Percentiles rank a stretch among this genome's conserved stretches.
These are phyloP conservation scores for Arxiozyma heterogenica DNA, from an alignment of 1,139 yeast species.

Conservation along the genomic window DNA sequence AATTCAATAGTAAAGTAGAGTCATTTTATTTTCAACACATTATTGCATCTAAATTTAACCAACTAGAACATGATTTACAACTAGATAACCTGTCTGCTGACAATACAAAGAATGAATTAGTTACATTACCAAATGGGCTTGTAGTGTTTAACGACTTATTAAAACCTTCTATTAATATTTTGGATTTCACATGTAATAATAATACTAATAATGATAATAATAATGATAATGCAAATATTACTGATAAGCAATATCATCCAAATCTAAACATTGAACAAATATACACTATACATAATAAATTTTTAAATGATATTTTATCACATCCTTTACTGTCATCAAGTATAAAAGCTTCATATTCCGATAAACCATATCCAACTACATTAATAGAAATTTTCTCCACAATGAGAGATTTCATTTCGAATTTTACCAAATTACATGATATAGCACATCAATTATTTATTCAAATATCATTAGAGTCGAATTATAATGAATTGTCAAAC, in stretches of 20 bases:
- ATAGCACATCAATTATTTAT: constrained; percentile 23
- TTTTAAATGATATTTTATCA: constrained; percentile 16
- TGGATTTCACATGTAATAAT: background rate
- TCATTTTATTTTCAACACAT: constrained; percentile 21
- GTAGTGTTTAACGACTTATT: constrained; percentile 11
- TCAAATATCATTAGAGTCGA: constrained; percentile 20
- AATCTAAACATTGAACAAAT: constrained; percentile 24
- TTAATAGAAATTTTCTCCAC: constrained; percentile 18
- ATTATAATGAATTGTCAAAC: constrained; percentile 12
- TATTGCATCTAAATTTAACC: constrained; percentile 31
- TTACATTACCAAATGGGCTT: constrained; percentile 10
- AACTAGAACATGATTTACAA: constrained; percentile 33
- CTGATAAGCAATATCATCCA: background rate
- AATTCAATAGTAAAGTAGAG: constrained; percentile 22
- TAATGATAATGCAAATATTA: background rate
- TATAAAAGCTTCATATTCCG: constrained; percentile 18
- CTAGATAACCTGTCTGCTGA: constrained; percentile 2
- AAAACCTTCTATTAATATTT: constrained; percentile 1
- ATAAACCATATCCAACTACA: constrained; percentile 24
- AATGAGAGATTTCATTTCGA: constrained; percentile 19
- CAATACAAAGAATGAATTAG: background rate
- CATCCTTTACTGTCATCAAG: constrained; percentile 21
- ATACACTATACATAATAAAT: constrained; percentile 19
- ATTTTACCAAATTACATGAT: constrained; percentile 20
- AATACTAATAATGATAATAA: background rate